Evolutionary conservation across 768 basidiomycete genomes (phyloP).

Genomic region (Crucibulum laeve): DNA sequence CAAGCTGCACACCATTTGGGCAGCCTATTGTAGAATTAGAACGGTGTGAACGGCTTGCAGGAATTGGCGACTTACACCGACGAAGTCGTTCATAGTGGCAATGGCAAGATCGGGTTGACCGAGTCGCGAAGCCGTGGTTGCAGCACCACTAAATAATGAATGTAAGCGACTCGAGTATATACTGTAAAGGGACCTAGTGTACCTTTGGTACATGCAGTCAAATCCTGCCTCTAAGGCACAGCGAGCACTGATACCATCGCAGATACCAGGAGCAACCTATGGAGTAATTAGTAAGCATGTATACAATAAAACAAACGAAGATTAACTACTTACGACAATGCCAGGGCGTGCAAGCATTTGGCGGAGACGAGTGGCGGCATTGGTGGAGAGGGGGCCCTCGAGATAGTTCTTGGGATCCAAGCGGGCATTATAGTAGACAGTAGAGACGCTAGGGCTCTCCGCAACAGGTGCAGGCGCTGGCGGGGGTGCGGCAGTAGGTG

Average conservation of each 20-base stretch:
- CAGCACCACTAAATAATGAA: constrained; percentile 52
- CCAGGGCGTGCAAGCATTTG: constrained; percentile 4
- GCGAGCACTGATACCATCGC: constrained; percentile 75
- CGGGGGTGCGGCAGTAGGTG: not conserved
- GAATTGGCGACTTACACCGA: constrained; percentile 34
- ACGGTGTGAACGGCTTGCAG: not conserved
- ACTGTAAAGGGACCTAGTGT: constrained; percentile 1
- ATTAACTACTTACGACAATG: no score
- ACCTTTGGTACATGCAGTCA: constrained; percentile 75
- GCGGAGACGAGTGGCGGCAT: constrained; percentile 6
- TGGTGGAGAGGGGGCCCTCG: constrained; percentile 5
- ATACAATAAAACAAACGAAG: no score
- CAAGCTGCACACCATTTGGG: constrained; percentile 68
- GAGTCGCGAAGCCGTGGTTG: constrained; percentile 74
- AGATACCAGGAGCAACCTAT: constrained; percentile 79
- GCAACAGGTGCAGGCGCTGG: constrained; percentile 2
- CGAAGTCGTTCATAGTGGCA: constrained; percentile 75
- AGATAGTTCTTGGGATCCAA: constrained; percentile 24
- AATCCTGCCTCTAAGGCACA: constrained; percentile 83
- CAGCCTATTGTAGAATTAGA: constrained; percentile 35
- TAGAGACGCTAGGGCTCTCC: not conserved
- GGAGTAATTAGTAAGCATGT: no score
- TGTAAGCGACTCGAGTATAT: constrained; percentile 3
- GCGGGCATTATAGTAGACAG: constrained; percentile 56
- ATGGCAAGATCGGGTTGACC: constrained; percentile 77